These are phyloP conservation scores for Excoecaria agallocha DNA, from an alignment of 345 rosid genomes.

Conservation along the genomic window DNA sequence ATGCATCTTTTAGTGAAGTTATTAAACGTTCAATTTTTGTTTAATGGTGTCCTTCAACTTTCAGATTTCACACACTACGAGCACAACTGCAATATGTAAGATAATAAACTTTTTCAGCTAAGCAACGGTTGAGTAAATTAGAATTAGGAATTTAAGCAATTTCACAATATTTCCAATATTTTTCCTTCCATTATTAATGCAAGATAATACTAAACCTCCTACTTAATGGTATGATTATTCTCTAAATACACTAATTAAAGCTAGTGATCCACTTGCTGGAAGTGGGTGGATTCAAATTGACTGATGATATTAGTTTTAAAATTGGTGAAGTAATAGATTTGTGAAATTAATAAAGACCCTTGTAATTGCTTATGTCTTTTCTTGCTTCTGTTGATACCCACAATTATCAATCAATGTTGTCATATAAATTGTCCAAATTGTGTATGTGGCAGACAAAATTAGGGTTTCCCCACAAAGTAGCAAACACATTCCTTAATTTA, in stretches of 20 bases:
- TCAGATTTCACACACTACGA: no score
- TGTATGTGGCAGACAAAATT: slow-evolving; percentile 62
- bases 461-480: slow-evolving; percentile 40
- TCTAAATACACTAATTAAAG: not conserved
- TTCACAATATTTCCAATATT: no score
- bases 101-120: no score
- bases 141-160: no score
- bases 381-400: slow-evolving; percentile 42
- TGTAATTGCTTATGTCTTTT: slow-evolving; percentile 36
- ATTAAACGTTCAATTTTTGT: no score
- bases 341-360: slow-evolving; percentile 21
- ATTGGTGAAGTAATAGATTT: slow-evolving; percentile 1
- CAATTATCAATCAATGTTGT: slow-evolving; percentile 23
- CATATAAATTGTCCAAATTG: slow-evolving; percentile 10
- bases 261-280: slow-evolving; percentile 21
- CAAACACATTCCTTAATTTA: slow-evolving; percentile 22
- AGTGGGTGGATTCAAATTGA: slow-evolving; percentile 16
- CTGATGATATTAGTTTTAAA: not conserved
- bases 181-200: no score
- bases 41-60: no score
- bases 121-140: no score
- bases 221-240: not conserved
- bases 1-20: no score
- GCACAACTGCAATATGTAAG: no score
- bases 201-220: no score